Percentiles rank a stretch among this genome's conserved stretches.
These are phyloP conservation scores for Aquanectria penicillioides DNA, from an alignment of 2,329 filamentous ascomycete genomes.

Conservation along the genomic window DNA sequence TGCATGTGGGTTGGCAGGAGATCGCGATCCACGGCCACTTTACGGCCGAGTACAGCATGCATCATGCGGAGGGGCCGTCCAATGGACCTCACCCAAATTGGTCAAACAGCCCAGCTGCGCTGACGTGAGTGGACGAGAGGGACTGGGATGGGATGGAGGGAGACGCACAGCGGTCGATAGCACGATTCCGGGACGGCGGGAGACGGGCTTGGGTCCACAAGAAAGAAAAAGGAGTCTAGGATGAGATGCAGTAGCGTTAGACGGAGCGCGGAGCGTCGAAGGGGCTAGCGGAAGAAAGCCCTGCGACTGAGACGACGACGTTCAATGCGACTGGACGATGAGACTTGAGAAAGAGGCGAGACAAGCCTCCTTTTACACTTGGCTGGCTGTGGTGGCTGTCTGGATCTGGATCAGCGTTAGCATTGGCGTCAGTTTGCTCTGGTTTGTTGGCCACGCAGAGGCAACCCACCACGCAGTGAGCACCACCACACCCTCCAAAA, in stretches of 20 bases:
- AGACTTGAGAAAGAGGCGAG: neutral
- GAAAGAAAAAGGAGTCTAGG: constrained; percentile 29
- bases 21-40: constrained; percentile 16
- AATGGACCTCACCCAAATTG: constrained; percentile 1
- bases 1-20: constrained; percentile 8
- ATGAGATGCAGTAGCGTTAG: constrained; percentile 35
- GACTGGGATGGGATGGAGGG: neutral
- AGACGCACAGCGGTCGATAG: constrained; percentile 9
- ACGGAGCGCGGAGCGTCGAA: neutral
- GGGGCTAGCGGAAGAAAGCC: neutral
- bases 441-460: neutral
- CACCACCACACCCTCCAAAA: no score
- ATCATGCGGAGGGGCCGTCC: neutral
- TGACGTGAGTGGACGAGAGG: constrained; percentile 11
- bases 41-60: neutral
- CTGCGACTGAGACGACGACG: neutral
- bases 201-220: constrained; percentile 20
- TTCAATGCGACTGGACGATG: constrained; percentile 1
- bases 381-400: constrained; percentile 2
- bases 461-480: neutral
- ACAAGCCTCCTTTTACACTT: neutral
- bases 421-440: neutral
- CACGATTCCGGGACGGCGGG: constrained; percentile 24
- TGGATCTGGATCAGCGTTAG: constrained; percentile 10
- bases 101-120: constrained; percentile 1